Percentiles rank a stretch among this genome's conserved stretches.
Conservation (phyloP, 306 rosid genomes). For the Sechiopsis laciniata region DNA sequence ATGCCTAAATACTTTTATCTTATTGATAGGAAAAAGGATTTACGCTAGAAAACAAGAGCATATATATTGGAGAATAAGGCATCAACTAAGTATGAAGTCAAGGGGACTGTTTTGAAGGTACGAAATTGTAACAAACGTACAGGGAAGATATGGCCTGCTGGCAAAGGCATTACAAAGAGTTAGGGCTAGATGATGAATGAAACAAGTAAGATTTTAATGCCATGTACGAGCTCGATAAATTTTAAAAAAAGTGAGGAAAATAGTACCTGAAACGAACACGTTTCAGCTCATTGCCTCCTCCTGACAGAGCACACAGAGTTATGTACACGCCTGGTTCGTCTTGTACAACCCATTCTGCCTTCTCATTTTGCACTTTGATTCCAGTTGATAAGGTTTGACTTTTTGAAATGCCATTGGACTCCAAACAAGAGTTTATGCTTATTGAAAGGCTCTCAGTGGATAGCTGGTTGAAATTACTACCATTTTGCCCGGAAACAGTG, state of each 20-base stretch:
- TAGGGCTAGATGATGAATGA: neutral
- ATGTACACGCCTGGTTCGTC: conserved; percentile 87
- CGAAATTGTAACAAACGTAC: neutral
- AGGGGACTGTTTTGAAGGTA: neutral
- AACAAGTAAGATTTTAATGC: neutral
- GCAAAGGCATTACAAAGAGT: neutral
- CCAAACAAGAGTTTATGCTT: conserved; percentile 34
- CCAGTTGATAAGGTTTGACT: conserved; percentile 40
- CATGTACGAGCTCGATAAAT: neutral
- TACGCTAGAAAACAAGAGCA: neutral
- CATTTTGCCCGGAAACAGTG: conserved; percentile 32
- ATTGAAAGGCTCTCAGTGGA: conserved; percentile 37
- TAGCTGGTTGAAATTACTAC: conserved; percentile 34
- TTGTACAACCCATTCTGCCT: conserved; percentile 75
- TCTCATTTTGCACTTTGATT: conserved; percentile 41
- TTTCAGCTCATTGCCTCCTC: conserved; percentile 72
- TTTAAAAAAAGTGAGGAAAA: neutral
- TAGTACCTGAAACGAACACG: conserved; percentile 94
- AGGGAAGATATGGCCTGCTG: neutral
- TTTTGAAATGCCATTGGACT: conserved; percentile 39
- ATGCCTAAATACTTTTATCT: neutral
- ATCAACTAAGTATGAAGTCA: neutral
- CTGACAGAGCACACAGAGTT: conserved; percentile 53
- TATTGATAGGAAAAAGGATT: neutral
- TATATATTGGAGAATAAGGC: neutral